Conservation (phyloP, 495 filamentous ascomycete species). For the Daldinia concentrica region DNA sequence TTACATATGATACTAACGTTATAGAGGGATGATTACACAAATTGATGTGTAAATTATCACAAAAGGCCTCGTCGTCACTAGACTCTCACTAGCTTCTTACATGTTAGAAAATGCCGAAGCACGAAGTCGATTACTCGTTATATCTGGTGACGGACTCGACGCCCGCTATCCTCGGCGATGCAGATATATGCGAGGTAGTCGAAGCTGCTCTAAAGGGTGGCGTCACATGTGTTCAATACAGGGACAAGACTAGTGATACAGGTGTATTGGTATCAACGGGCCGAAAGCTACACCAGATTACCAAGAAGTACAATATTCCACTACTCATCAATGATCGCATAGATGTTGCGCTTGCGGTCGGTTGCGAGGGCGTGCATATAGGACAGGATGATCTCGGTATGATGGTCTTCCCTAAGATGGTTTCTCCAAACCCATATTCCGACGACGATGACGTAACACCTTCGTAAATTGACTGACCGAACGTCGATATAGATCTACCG, state of each 20-base stretch:
- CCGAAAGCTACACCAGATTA: constrained; percentile 74
- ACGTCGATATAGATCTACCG: constrained; percentile 58
- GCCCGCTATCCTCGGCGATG: constrained; percentile 70
- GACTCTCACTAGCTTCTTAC: neutral
- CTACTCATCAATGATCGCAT: constrained; percentile 96
- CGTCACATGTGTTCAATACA: constrained; percentile 87
- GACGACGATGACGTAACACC: neutral
- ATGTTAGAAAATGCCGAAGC: constrained; percentile 44
- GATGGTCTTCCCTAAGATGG: constrained; percentile 44
- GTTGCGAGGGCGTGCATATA: constrained; percentile 90
- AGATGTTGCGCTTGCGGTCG: constrained; percentile 86
- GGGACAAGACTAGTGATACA: constrained; percentile 87
- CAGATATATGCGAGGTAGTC: constrained; percentile 77
- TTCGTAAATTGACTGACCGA: neutral
- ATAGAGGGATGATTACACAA: constrained; percentile 10
- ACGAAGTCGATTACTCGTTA: constrained; percentile 63
- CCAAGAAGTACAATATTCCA: constrained; percentile 72
- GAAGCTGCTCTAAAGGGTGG: constrained; percentile 80
- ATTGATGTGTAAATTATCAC: constrained; percentile 10
- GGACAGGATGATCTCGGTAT: constrained; percentile 93
- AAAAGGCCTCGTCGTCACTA: constrained; percentile 10
- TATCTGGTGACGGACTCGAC: constrained; percentile 96
- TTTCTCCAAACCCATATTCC: neutral
- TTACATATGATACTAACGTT: constrained; percentile 16
- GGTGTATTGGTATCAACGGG: constrained; percentile 74